Percentiles rank a stretch among this genome's conserved stretches.
Conservation (phyloP, 1,284 basidiomycete species). For the Fomitopsis palustris region DNA sequence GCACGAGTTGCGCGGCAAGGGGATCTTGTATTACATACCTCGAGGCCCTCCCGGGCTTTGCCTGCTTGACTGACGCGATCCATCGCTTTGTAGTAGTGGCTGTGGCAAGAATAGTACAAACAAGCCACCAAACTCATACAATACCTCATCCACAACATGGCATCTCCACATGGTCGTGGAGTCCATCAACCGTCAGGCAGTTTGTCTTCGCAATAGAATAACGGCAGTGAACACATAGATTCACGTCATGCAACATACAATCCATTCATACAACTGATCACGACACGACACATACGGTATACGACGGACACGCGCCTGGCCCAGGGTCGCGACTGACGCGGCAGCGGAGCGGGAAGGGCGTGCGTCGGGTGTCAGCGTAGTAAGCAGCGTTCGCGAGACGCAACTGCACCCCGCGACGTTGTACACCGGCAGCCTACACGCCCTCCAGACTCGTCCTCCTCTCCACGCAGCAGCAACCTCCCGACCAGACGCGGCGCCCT, state of each 20-base stretch:
- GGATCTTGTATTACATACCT: no score
- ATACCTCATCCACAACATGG: no score
- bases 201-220: no score
- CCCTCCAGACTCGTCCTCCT: neutral
- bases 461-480: conserved; percentile 10
- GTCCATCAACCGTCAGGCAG: no score
- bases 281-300: neutral
- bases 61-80: no score
- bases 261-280: neutral
- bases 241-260: neutral
- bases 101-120: no score
- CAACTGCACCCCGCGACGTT: neutral
- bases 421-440: neutral
- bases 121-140: no score
- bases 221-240: neutral
- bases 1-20: neutral
- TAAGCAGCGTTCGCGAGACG: neutral
- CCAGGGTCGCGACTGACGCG: neutral
- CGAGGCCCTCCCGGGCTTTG: no score
- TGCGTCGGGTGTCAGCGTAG: neutral
- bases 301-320: neutral
- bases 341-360: neutral
- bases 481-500: conserved; percentile 58
- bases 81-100: no score
- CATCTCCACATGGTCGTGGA: no score